phyloP scores from a whole-genome alignment of 2,329 filamentous ascomycete species.

The Cladosporium oxysporum region DNA sequence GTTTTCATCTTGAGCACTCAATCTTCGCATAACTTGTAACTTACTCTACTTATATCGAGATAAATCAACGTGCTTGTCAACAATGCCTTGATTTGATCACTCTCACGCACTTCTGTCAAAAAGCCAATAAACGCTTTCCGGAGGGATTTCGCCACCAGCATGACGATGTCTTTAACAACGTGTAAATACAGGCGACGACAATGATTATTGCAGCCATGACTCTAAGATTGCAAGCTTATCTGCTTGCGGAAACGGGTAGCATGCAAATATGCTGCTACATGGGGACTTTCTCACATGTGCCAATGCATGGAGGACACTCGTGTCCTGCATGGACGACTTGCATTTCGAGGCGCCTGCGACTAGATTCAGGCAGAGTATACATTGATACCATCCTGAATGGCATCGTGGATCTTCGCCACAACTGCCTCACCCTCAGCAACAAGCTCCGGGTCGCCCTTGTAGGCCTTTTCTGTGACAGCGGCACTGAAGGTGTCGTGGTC shows the following conservation, averaged over 20 bases:
- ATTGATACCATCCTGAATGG: constrained; percentile 24
- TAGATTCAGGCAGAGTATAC: constrained; percentile 20
- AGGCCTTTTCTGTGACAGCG: constrained; percentile 26
- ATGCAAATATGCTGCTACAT: not conserved
- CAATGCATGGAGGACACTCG: not conserved
- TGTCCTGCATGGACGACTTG: not conserved
- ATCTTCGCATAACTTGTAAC: not conserved
- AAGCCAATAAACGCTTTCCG: too few relatives aligned
- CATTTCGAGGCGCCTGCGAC: not conserved
- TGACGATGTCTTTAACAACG: not conserved
- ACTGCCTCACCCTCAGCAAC: constrained; percentile 17
- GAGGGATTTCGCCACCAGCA: too few relatives aligned
- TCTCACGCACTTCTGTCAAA: not conserved
- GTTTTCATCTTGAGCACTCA: not conserved
- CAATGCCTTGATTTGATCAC: not conserved
- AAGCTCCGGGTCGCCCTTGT: not conserved
- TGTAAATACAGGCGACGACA: not conserved
- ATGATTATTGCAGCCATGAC: not conserved
- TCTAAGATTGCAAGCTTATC: not conserved
- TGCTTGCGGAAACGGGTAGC: not conserved
- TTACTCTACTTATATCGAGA: not conserved
- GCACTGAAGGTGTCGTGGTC: constrained; percentile 32
- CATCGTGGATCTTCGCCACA: constrained; percentile 25
- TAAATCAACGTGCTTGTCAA: not conserved
- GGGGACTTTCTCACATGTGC: not conserved